Conservation (phyloP, 2,329 filamentous ascomycete species). For the Teratosphaeria viscida region DNA sequence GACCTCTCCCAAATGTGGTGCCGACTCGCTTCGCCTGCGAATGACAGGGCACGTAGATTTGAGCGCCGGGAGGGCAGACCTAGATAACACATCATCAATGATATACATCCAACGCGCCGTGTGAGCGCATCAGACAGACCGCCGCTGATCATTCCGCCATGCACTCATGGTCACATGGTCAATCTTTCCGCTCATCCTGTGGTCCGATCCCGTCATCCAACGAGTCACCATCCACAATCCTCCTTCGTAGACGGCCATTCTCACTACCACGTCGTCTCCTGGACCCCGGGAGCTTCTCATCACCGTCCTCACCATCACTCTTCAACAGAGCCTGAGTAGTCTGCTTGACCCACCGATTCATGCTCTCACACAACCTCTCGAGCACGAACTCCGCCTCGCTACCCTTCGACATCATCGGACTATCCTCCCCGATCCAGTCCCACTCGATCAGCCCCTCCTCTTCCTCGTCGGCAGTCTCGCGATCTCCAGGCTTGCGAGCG, state of each 20-base stretch:
- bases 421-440: constrained; percentile 63
- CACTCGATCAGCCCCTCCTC: constrained; percentile 52
- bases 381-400: constrained; percentile 59
- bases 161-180: not conserved
- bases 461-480: constrained; percentile 34
- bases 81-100: not conserved
- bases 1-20: not conserved
- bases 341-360: constrained; percentile 37
- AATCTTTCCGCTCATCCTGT: not conserved
- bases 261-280: not conserved
- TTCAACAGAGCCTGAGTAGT: not conserved
- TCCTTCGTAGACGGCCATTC: not conserved
- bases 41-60: not conserved
- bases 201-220: not conserved
- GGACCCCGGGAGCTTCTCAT: not conserved
- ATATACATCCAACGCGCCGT: not conserved
- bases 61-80: too few species aligned
- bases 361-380: constrained; percentile 54
- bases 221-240: not conserved
- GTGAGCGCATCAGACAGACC: not conserved
- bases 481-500: constrained; percentile 11
- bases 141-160: not conserved
- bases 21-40: not conserved
- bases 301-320: not conserved
- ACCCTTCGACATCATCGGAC: constrained; percentile 53